Evolutionary conservation across 352 stramenopile genomes (phyloP).

Genomic region (Bremia lactucae): DNA sequence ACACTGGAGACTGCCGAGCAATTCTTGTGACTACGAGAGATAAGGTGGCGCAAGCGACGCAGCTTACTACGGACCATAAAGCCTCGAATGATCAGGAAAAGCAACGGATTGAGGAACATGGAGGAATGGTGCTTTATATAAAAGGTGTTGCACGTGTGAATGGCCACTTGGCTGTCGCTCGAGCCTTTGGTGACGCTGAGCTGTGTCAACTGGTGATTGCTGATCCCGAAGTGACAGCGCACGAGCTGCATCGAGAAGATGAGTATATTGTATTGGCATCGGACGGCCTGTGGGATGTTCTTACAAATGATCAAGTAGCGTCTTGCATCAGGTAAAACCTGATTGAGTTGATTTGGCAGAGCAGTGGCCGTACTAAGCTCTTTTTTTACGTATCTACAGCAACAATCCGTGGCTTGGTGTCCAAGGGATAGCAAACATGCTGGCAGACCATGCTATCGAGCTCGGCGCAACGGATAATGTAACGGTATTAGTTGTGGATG

Average conservation of each 20-base stretch:
- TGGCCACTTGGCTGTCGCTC: constrained; percentile 47
- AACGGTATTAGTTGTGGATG: constrained; percentile 61
- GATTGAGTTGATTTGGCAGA: constrained; percentile 5
- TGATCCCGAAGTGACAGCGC: constrained; percentile 45
- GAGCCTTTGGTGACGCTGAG: constrained; percentile 63
- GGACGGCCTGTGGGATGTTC: constrained; percentile 65
- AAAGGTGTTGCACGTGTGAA: constrained; percentile 67
- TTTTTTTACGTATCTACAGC: constrained; percentile 16
- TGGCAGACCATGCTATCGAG: constrained; percentile 57
- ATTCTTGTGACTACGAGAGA: constrained; percentile 38
- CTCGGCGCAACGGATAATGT: constrained; percentile 66
- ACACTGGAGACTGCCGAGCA: constrained; percentile 69
- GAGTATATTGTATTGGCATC: constrained; percentile 71
- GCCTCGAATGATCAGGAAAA: constrained; percentile 54
- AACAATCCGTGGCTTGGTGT: constrained; percentile 56
- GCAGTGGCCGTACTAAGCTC: no score
- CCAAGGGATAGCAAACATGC: constrained; percentile 49
- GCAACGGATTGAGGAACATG: constrained; percentile 51
- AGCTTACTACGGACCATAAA: constrained; percentile 73
- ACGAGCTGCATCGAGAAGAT: constrained; percentile 37
- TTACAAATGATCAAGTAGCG: constrained; percentile 60
- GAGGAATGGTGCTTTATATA: constrained; percentile 64
- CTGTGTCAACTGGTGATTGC: constrained; percentile 51
- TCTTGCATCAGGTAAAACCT: constrained; percentile 36
- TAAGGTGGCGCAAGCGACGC: constrained; percentile 14